Conservation (phyloP, 345 rosid genomes). For the Moringa oleifera region DNA sequence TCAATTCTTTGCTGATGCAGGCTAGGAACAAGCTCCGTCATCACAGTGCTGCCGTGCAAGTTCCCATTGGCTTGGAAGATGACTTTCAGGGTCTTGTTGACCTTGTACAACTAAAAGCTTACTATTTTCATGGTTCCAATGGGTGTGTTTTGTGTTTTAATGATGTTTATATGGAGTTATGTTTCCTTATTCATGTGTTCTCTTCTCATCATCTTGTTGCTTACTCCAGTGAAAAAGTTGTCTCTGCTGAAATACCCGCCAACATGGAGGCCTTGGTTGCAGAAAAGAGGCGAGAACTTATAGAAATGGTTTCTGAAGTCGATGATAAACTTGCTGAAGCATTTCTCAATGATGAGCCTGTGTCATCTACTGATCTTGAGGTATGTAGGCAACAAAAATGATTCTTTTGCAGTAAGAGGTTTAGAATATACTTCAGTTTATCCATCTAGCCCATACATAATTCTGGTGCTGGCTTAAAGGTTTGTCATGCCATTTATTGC, state of each 20-base stretch:
- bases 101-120: constrained; percentile 68
- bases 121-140: constrained; percentile 72
- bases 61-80: constrained; percentile 93
- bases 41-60: constrained; percentile 96
- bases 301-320: constrained; percentile 92
- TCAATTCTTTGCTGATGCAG: constrained; percentile 27
- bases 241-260: constrained; percentile 65
- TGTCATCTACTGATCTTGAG: constrained; percentile 76
- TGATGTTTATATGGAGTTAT: not conserved
- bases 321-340: constrained; percentile 89
- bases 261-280: constrained; percentile 70
- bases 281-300: constrained; percentile 80
- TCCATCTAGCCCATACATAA: not conserved
- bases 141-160: constrained; percentile 51
- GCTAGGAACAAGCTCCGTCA: constrained; percentile 94
- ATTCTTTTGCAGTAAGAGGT: not conserved
- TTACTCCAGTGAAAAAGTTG: constrained; percentile 77
- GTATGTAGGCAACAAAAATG: constrained; percentile 28
- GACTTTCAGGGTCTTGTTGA: constrained; percentile 86
- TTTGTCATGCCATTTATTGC: not conserved
- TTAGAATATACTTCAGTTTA: not conserved
- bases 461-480: not conserved
- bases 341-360: constrained; percentile 84
- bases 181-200: not conserved
- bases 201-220: not conserved